Base-by-base conservation (phyloP, 2,329 filamentous ascomycete genomes). In the Penicillium sp. region DNA sequence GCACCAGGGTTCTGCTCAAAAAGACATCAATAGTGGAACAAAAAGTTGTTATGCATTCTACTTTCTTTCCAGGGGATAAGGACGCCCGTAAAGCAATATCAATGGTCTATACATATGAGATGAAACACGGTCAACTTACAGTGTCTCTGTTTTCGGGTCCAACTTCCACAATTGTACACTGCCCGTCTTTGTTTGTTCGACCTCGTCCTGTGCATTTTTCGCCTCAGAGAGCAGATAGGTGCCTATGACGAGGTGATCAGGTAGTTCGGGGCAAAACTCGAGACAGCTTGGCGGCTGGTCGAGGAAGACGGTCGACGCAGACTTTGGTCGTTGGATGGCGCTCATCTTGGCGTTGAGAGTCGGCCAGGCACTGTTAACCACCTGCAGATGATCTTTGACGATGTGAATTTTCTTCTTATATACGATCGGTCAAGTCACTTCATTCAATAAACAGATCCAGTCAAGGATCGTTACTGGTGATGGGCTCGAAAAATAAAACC, bases 231-330 rank as follows among this genome's bases (percentile, higher is more conserved):
- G 76, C 53, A 85, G 81, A 68, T 96, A 96, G 1, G 90, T 95
- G 35, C 90, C 91, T 41, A 95, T 79, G 0, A 94, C 75, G 56
- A 95, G 84, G 61, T 84, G 81, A 0, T 82, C 70, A 0, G 81
- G 79, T 49, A 81, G 51, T 8, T 58, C 53, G 3, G 66, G 69
- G 39, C 68, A 72, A 46, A 73, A 73, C 52, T 72, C 67, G 1
- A 74, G 62, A 49, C 72, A 74, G 54, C 71, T 73, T 3, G 72
- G 71, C 11, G 71, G 72, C 47, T 71, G 65, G 46, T 73, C 67
- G 6, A 72, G 59, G 43, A 66, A 69, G 29, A 66, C 53, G 3
- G 68, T 72, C 5, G 56, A 62, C 24, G 54, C 47, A 5, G 69
- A 70, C 25, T 57, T 45, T 7, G 65, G 64, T 4, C 52, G 49